Evolutionary conservation across 768 basidiomycete species (phyloP), one percentile per base, ranked within the genome.

Genomic region (Clavaria fumosa): DNA sequence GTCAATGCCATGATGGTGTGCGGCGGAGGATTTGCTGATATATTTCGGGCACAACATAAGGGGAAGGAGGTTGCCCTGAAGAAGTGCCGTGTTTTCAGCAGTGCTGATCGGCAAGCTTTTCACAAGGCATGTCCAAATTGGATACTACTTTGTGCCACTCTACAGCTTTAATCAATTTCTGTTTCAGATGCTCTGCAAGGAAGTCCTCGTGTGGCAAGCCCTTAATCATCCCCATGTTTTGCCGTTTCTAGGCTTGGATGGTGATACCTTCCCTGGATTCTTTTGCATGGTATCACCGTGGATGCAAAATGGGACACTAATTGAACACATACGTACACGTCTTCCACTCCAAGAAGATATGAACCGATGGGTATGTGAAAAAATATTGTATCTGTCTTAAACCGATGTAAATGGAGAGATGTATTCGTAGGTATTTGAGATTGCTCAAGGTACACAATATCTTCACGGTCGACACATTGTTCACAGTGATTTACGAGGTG

Each of bases 1-100:
- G 31, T 43, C 2, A 50, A 50, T 1, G 43, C 42, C 19, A 43
- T 53, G 20, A 44, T 52, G 2, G 20, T 20, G 6, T 37, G 23
- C 19, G 20, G 20, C 23, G 23, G 36, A 14, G 20, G 20, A 7
- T 37, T 37, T 14, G 36, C 20, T 24, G 36, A 37, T 19, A 24
- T 37, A 23, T 37, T 34, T 14, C 9, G 20, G 7, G 36, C 21
- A 17, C 27, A 20, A 11, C 27, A 28, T n/a, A 20, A 37, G 10
- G 36, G 36, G 7, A n/a, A 22, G 7, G 22, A 20, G 0, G 36
- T 37, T 37, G 36, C 36, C 7, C 36, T 37, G 12, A 37, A 37
- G 36, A 20, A 24, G n/a, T 17, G 23, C 15, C 31, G 36, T 10
- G 23, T 37, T 23, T 37, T 23, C n/a, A 37, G 22, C 7, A 22